Conservation (phyloP, 2,329 filamentous ascomycete species). For the Trichoderma citrinoviride region DNA sequence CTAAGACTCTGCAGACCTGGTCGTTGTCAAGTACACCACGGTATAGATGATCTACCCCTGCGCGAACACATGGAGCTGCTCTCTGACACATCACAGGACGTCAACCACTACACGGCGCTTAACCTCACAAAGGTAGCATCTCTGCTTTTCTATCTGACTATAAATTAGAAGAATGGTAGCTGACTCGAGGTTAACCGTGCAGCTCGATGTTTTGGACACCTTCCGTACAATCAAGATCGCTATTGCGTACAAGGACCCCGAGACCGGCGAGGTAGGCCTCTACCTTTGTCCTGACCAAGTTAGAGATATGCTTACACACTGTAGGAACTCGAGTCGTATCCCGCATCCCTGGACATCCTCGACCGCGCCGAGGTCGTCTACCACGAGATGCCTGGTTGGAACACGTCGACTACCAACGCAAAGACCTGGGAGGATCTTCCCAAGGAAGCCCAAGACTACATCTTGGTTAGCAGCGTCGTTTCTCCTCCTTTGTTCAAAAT, state of each 20-base stretch:
- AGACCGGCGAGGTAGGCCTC: slow-evolving; percentile 29
- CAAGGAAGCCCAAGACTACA: slow-evolving; percentile 11
- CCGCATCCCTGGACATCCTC: slow-evolving; percentile 58
- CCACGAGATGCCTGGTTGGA: slow-evolving; percentile 67
- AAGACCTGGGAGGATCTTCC: slow-evolving; percentile 38
- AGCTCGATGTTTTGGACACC: slow-evolving; percentile 58
- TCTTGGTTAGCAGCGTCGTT: neutral
- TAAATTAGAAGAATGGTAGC: neutral
- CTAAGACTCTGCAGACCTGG: slow-evolving; percentile 49
- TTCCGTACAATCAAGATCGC: slow-evolving; percentile 74
- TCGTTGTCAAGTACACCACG: slow-evolving; percentile 62
- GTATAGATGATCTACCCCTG: neutral
- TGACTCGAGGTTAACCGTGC: slow-evolving; percentile 48
- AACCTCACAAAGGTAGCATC: slow-evolving; percentile 52
- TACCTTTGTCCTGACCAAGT: neutral
- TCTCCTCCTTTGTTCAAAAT: neutral
- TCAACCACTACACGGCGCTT: slow-evolving; percentile 65
- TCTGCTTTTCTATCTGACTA: neutral
- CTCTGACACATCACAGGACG: slow-evolving; percentile 32
- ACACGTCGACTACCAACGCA: slow-evolving; percentile 58
- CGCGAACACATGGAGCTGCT: neutral
- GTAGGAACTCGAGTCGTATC: slow-evolving; percentile 34
- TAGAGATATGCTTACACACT: neutral
- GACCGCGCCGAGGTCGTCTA: slow-evolving; percentile 63
- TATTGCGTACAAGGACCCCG: slow-evolving; percentile 59